Base-by-base conservation (phyloP, 352 stramenopile species). In the Globisporangium alternatum region DNA sequence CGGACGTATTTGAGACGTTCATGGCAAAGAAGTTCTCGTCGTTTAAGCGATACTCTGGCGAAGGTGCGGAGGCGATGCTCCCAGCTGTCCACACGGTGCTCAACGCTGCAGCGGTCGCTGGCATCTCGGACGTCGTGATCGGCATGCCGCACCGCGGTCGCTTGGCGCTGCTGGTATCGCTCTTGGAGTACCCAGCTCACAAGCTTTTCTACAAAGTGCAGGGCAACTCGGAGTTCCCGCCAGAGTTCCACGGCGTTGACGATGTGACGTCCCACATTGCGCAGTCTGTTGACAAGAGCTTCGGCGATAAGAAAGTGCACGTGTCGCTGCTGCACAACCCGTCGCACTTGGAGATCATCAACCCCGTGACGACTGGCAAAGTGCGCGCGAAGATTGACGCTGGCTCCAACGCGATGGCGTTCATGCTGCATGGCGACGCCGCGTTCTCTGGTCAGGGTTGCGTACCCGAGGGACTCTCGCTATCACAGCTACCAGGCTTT, bases 291-390 rank as follows among this genome's bases (percentile, higher is more conserved):
- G 79, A 93, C 68, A 90, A 91, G 65, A 79, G 72, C 51, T 93
- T 80, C 44, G 74, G 72, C 15, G 74, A 71, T 58, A 69, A 72
- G 31, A 54, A 68, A 19, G 75, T 96, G 51, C 84, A 90, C 66
- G 82, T 96, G n/a, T 95, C 86, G 28, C 68, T 97, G 33, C 67
- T 95, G 31, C 83, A 92, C 70, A 97, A 97, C 45, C 88, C 89
- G 41, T 95, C 83, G 21, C 89, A 97, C 59, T 65, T 97, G 48
- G 89, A 96, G 80, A 92, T 93, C 55, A 95, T 96, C 71, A 96
- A 96, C 56, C 71, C 87, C 7, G 86, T 97, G 37, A 83, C 83
- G 9, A 79, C 85, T 0, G 89, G 88, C 31, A 96, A 97, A 67
- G 86, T 90, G 41, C 82, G 89, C 49, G 86, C 88, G 19, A 95